Conservation (phyloP, 169 alveolate species). For the Cryptosporidium muris region DNA sequence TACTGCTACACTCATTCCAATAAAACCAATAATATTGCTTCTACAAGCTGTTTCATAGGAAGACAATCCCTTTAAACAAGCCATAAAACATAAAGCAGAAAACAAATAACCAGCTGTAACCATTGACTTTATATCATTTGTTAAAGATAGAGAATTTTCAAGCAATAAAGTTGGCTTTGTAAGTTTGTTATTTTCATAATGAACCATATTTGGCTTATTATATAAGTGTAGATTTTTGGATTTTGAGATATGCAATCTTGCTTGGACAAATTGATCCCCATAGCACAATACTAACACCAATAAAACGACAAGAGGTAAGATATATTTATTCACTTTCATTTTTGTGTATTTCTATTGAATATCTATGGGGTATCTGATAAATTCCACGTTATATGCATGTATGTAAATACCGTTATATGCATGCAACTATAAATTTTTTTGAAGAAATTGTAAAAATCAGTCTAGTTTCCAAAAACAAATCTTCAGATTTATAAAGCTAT, state of each 20-base stretch:
- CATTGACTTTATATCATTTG: slow-evolving; percentile 19
- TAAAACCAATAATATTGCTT: slow-evolving; percentile 69
- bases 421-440: neutral
- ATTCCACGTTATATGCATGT: neutral
- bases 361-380: neutral
- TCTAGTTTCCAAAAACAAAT: neutral
- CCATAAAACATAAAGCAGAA: slow-evolving; percentile 64
- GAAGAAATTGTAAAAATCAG: neutral
- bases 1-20: slow-evolving; percentile 64
- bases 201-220: neutral
- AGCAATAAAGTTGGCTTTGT: neutral
- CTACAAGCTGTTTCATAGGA: slow-evolving; percentile 55
- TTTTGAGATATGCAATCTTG: too few species aligned
- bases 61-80: slow-evolving; percentile 62
- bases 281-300: too few species aligned
- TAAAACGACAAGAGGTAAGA: too few species aligned
- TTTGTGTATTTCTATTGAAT: neutral
- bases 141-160: neutral
- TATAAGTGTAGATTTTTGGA: too few species aligned
- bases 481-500: slow-evolving; percentile 14
- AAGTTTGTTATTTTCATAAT: neutral
- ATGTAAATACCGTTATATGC: neutral
- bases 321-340: neutral
- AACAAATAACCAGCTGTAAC: slow-evolving; percentile 44
- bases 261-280: too few species aligned